A percentile compares a stretch with the other conserved stretches of the same genome.
Conservation (phyloP, 73 alveolate species). For the Tetrahymena borealis region DNA sequence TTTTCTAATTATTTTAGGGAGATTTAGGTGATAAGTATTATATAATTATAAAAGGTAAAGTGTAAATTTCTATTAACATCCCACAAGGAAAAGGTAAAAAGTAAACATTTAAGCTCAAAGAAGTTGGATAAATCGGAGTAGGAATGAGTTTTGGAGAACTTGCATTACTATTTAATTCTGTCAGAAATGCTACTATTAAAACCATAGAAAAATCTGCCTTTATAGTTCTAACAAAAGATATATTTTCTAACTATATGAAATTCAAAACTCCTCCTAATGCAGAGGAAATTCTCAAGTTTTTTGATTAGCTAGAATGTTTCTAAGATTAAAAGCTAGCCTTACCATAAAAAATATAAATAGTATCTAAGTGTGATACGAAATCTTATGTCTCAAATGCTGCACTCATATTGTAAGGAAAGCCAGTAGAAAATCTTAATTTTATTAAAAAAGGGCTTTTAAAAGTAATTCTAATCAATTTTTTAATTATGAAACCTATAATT, state of each 20-base stretch:
- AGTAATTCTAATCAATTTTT: neutral
- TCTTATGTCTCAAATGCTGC: conserved; percentile 14
- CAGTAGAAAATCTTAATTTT: conserved; percentile 9
- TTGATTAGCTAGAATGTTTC: conserved; percentile 11
- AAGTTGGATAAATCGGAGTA: conserved; percentile 23
- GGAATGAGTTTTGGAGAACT: conserved; percentile 48
- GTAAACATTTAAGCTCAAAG: neutral
- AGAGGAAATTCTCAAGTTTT: neutral
- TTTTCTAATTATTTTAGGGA: neutral
- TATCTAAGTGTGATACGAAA: conserved; percentile 20
- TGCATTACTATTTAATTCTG: conserved; percentile 35
- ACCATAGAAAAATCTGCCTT: conserved; percentile 22
- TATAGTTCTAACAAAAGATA: conserved; percentile 32
- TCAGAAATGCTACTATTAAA: conserved; percentile 39
- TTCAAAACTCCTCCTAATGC: conserved; percentile 33
- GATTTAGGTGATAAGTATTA: conserved; percentile 44
- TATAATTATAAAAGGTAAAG: conserved; percentile 29
- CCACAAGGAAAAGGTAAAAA: conserved; percentile 16
- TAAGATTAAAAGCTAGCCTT: conserved; percentile 22
- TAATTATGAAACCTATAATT: neutral
- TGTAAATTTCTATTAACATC: conserved; percentile 13
- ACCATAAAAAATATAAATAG: conserved; percentile 39
- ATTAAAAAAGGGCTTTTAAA: conserved; percentile 24
- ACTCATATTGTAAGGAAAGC: conserved; percentile 13
- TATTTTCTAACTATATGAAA: conserved; percentile 34